Evolutionary conservation across 2,329 filamentous ascomycete species (phyloP).

Genomic region (Aspergillus neotritici): DNA sequence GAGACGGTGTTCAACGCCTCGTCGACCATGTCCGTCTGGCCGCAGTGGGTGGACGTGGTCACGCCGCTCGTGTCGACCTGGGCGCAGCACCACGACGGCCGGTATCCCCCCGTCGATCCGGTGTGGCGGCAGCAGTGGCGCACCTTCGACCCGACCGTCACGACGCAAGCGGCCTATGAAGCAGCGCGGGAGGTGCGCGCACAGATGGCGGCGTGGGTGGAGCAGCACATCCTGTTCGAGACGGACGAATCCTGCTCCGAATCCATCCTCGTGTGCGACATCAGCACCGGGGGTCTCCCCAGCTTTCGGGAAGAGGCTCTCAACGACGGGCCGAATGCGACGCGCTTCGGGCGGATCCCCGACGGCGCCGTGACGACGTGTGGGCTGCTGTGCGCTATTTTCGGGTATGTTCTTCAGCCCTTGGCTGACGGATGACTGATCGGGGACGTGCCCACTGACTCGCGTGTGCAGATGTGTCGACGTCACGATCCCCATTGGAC

Average conservation of each 20-base stretch:
- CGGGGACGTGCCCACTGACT: background rate
- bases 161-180: conserved; percentile 3
- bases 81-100: conserved; percentile 1
- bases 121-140: conserved; percentile 4
- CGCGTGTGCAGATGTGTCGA: conserved; percentile 4
- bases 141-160: conserved; percentile 1
- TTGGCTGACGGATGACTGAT: background rate
- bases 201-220: conserved; percentile 20
- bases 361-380: conserved; percentile 2
- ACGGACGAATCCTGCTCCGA: conserved; percentile 21
- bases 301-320: conserved; percentile 11
- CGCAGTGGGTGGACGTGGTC: conserved; percentile 5
- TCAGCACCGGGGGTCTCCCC: conserved; percentile 18
- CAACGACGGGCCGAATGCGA: conserved; percentile 10
- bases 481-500: conserved; percentile 9
- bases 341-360: conserved; percentile 3
- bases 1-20: conserved; percentile 1
- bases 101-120: conserved; percentile 9
- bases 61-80: conserved; percentile 6
- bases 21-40: conserved; percentile 2
- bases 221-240: conserved; percentile 17
- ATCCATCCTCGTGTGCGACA: conserved; percentile 23
- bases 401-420: conserved; percentile 5
- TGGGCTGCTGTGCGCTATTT: conserved; percentile 7
- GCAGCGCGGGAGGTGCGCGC: conserved; percentile 1